A percentile compares a stretch with the other conserved stretches of the same genome.
Evolutionary conservation across 176 grass and related monocot genomes (phyloP).

Genomic region (Carex scoparia): DNA sequence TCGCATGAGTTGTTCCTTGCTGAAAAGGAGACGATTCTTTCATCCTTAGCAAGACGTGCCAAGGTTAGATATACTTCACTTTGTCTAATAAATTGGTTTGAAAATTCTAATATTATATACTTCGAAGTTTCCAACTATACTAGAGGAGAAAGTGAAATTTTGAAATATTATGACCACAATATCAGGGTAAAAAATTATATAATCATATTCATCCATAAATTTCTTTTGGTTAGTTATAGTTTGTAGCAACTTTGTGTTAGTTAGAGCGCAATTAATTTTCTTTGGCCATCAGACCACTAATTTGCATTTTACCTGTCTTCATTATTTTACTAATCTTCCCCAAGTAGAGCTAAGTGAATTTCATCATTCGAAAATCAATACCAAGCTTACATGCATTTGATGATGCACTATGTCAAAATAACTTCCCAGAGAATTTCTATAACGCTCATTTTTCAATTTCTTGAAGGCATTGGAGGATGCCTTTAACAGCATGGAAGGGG

Average conservation of each 20-base stretch:
- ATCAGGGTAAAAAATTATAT: neutral
- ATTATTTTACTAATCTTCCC: neutral
- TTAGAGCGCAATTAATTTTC: too few species aligned
- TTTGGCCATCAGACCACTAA: neutral
- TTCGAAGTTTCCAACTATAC: neutral
- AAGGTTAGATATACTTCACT: constrained; percentile 32
- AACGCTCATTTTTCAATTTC: neutral
- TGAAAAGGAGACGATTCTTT: constrained; percentile 47
- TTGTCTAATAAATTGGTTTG: neutral
- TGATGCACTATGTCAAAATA: neutral
- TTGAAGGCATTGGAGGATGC: constrained; percentile 47
- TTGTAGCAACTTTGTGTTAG: too few species aligned
- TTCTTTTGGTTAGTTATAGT: neutral
- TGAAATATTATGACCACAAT: neutral
- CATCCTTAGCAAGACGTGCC: constrained; percentile 42
- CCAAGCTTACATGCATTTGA: neutral
- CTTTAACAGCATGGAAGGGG: constrained; percentile 59
- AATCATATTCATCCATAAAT: neutral
- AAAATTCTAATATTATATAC: neutral
- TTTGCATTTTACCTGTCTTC: neutral
- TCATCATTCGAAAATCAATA: neutral
- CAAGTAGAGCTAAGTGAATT: neutral
- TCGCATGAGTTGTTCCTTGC: constrained; percentile 38
- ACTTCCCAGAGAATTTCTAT: neutral
- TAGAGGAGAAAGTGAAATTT: neutral